Evolutionary conservation across 2,329 filamentous ascomycete genomes (phyloP), one percentile per base, ranked within the genome.

Genomic region (Pezicula carpinea): DNA sequence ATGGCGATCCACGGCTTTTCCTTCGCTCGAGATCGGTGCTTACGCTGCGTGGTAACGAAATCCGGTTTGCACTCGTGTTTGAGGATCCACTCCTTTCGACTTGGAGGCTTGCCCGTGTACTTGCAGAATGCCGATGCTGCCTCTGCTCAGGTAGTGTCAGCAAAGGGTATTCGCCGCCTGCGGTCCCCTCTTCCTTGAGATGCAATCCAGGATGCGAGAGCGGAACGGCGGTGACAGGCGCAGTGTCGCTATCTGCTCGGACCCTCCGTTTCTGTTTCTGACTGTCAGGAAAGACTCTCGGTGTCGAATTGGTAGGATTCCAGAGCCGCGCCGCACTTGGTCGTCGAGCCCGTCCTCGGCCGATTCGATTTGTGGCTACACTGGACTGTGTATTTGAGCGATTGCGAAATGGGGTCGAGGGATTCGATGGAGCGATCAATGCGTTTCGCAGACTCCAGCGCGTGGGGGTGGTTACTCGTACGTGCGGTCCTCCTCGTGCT

Each of bases 251-350:
- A n/a, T 40, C 38, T 40, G 21, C 43, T 51, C 17, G 51, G 44
- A 39, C 52, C 53, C 8, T 29, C 33, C n/a, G 44, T 42, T 45
- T 36, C 14, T 48, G 44, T 35, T 47, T 21, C 34, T 33, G 43
- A 64, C 54, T 11, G 59, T 59, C 35, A 64, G 62, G 53, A 59
- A 63, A 49, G 18, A 40, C 44, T 53, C 55, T 74, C 34, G 77
- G 79, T 40, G 79, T 76, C 65, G 77, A 73, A 60, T 83, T 82
- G 58, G 79, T 71, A 32, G 79, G 79, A 61, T 82, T 82, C 67
- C 78, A 80, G 51, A 82, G 72, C 48, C 77, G 71, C 45, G 55
- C 50, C 51, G 64, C 49, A 60, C 53, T 56, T 13, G 55, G 55
- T 46, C 59, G 55, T 49, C 54, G 56, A 39, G 59, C 50, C 51